Evolutionary conservation across 192 early-diverging fungal species (phyloP), one percentile per base, ranked within the genome.

Genomic region (Polychytrium aggregatum): DNA sequence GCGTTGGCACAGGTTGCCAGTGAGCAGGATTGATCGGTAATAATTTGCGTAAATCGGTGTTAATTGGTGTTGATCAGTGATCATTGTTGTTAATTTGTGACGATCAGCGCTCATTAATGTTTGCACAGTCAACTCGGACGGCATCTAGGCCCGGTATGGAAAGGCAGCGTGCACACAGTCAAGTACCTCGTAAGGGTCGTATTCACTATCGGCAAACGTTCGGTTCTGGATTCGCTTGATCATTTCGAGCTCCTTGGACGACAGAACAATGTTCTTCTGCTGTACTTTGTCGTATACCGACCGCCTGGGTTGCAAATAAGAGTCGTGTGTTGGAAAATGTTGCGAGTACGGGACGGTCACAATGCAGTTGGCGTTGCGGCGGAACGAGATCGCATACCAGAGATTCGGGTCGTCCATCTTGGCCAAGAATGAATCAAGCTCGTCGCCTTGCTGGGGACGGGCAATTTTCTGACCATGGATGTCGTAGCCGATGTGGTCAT

Each of bases 401-500:
- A 78, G 76, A 50, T 97, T 82, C 18, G 91, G 89, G 63, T 97
- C 82, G 58, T 98, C 96, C 81, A 91, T 83, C 16, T 78, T 82
- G 29, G 72, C 71, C 61, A 98, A 68, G 70, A 98, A 94, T 52
- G 84, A 81, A 60, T 98, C 96, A 35, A 98, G 70, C 59, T 92
- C 86, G 55, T 98, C 95, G 21, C 72, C 75, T n/a, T 78, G 84
- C 14, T 81, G 82, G n/a, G 90, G 88, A 55, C 72, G 77, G 72
- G 87, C 65, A 27, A 98, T 81, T 62, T 81, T 89, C 57, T 97
- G 90, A 30, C 96, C 96, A 53, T 92, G 69, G 25, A 93, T 68
- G 54, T 90, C 83, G 62, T 98, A 98, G 33, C 96, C 96, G 48
- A 97, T 94, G 58, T 98, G 96, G 43, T 83, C 85, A 37, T 85